Conservation (phyloP, 345 rosid genomes). For the Eucalyptus cloeziana region DNA sequence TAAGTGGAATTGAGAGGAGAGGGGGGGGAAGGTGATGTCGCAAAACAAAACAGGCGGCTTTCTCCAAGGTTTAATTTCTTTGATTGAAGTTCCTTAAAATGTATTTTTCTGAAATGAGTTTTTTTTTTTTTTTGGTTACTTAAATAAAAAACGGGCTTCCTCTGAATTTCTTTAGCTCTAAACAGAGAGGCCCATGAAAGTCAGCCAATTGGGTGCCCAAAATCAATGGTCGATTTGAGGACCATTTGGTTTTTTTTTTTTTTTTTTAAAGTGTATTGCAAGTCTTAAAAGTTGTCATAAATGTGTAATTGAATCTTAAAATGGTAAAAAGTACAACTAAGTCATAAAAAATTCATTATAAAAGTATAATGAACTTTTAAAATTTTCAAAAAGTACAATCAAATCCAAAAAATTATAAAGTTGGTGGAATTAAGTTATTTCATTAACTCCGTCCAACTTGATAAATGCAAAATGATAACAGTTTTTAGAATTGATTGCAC, state of each 20-base stretch:
- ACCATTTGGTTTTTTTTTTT: neutral
- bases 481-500: neutral
- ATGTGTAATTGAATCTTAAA: too few species aligned
- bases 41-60: neutral
- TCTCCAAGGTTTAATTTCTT: neutral
- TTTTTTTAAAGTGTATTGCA: neutral
- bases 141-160: neutral
- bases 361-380: too few species aligned
- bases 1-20: neutral
- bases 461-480: too few species aligned
- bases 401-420: too few species aligned
- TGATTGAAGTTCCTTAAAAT: neutral
- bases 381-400: too few species aligned
- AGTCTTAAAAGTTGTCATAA: neutral
- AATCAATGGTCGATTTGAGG: neutral
- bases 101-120: neutral
- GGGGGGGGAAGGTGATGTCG: neutral
- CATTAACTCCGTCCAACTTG: neutral
- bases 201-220: neutral
- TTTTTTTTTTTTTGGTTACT: neutral
- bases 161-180: neutral
- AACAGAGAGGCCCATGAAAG: neutral
- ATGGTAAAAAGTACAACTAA: too few species aligned
- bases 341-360: too few species aligned
- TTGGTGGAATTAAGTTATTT: rapidly evolving